Base-by-base conservation (phyloP, 495 filamentous ascomycete species). In the Amorphotheca resinae region DNA sequence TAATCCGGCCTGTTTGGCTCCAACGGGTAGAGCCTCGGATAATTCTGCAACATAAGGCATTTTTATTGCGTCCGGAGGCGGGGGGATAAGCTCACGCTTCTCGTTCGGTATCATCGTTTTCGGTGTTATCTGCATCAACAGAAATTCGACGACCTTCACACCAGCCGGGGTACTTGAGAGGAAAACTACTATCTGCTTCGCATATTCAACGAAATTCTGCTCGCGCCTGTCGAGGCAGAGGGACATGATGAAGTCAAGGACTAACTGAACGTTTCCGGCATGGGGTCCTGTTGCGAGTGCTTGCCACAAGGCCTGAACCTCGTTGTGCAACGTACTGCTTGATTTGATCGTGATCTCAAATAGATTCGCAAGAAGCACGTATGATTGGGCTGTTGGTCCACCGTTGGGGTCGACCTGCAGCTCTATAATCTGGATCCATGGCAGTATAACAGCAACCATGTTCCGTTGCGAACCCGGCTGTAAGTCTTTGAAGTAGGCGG, bases 261-360 rank as follows among this genome's bases (percentile, higher is more conserved):
- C 82, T 14, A 96, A 70, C 48, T 91, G 82, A 21, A 96, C 91
- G 56, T 98, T 98, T n/a, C 88, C 91, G 3, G 76, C 81, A 63
- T 94, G 80, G 0, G 87, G 88, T 1, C 89, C 93, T 3, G 88
- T 95, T 0, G 88, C 91, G 14, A 98, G 67, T 3, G 91, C 91
- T 65, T 95, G 87, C 91, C 91, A 98, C 25, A 98, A 73, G 9
- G 91, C 91, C 59, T 95, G 88, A 3, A 96, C 89, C 62, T 98
- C 93, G 45, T 94, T 95, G 51, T 95, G 89, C 25, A 98, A 63
- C 3, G 78, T 79, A 30, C 76, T 83, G 57, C 88, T 84, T 34
- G 84, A 88, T 41, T 85, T 84, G 52, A 94, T 89, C 1, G 91
- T 98, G 39, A 96, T 93, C 60, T 98, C 88, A 36, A 95, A 86